These are phyloP conservation scores for Beauveria sp. DNA, from an alignment of 2,329 filamentous ascomycete species.

Conservation along the genomic window DNA sequence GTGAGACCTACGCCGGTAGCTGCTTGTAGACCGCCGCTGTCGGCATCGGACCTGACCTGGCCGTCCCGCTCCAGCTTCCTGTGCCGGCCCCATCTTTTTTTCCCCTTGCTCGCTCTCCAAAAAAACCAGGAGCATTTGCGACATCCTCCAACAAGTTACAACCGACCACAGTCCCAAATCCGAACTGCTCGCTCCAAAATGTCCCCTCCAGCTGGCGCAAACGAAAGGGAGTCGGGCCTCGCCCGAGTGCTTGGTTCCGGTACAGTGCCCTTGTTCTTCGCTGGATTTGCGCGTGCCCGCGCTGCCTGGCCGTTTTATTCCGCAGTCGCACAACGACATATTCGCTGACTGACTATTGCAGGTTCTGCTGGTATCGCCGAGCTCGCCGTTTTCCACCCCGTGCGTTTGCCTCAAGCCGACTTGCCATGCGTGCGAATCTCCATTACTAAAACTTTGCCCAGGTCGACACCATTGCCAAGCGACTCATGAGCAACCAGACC, in stretches of 20 bases:
- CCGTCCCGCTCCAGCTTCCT: not conserved
- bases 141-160: not conserved
- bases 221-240: conserved; percentile 76
- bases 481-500: conserved; percentile 95
- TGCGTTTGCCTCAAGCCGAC: conserved; percentile 28
- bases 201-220: conserved; percentile 48
- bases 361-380: conserved; percentile 90
- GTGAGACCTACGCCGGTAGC: not conserved
- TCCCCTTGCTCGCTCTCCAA: not conserved
- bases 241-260: conserved; percentile 89
- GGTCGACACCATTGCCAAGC: conserved; percentile 98
- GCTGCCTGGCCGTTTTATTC: conserved; percentile 7
- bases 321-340: not conserved
- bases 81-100: conserved; percentile 1
- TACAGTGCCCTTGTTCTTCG: conserved; percentile 31
- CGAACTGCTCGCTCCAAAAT: conserved; percentile 28
- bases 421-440: not conserved
- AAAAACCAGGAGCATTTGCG: conserved; percentile 4
- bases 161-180: not conserved
- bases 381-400: conserved; percentile 86
- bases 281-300: not conserved
- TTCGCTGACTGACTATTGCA: conserved; percentile 28
- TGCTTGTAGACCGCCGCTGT: not conserved
- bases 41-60: not conserved
- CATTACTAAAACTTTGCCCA: conserved; percentile 25